Percentiles rank a stretch among this genome's conserved stretches.
Conservation (phyloP, 2,329 filamentous ascomycete genomes). For the Aureobasidium musti region DNA sequence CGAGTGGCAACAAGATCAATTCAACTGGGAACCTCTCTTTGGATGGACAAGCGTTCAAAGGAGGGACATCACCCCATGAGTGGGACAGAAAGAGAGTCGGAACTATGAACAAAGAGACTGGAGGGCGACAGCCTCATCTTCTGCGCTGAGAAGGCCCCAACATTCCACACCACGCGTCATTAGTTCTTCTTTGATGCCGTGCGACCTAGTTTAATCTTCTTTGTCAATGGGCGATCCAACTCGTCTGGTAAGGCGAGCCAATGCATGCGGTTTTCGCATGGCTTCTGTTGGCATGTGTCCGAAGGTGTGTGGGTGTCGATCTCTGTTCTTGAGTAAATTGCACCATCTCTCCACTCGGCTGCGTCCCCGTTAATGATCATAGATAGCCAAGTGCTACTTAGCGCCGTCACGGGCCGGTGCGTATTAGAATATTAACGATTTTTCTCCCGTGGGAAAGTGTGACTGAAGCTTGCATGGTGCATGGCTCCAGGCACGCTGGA, state of each 20-base stretch:
- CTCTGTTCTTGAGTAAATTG: neutral
- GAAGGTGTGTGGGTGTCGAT: constrained; percentile 13
- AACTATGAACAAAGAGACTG: constrained; percentile 19
- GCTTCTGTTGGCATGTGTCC: constrained; percentile 8
- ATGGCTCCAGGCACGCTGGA: neutral
- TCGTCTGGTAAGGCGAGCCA: constrained; percentile 14
- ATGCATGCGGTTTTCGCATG: constrained; percentile 16
- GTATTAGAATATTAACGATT: constrained; percentile 1
- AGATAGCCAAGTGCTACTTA: constrained; percentile 4
- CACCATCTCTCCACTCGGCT: constrained; percentile 23
- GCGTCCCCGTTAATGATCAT: constrained; percentile 19
- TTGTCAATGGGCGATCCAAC: neutral
- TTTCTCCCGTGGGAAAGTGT: neutral
- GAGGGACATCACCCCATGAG: constrained; percentile 10
- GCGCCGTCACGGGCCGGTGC: constrained; percentile 21
- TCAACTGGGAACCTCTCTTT: neutral
- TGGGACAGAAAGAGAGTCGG: neutral
- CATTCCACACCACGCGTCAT: constrained; percentile 28
- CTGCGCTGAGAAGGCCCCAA: neutral
- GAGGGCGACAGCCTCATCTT: constrained; percentile 9
- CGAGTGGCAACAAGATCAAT: neutral
- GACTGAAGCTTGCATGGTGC: constrained; percentile 23
- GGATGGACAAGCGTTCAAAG: neutral
- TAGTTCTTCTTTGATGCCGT: constrained; percentile 23
- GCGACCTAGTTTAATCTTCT: constrained; percentile 17